phyloP scores from a whole-genome alignment of 257 asterid genomes.

The Solanum sparsipilum region DNA sequence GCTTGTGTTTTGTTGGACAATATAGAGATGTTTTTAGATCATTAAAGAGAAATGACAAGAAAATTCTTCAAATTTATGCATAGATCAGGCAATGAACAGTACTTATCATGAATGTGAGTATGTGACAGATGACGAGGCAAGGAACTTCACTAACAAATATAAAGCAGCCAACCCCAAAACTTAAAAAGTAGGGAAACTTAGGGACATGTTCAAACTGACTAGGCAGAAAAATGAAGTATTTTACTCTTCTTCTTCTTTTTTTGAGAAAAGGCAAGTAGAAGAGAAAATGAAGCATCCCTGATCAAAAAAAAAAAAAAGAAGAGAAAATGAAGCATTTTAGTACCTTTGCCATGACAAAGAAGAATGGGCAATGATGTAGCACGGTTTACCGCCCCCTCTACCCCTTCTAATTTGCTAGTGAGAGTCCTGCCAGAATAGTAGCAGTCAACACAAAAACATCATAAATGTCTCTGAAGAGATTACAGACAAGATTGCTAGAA shows the following conservation, averaged over 20 bases:
- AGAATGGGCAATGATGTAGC: constrained; percentile 75
- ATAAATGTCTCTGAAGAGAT: neutral
- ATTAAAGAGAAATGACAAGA: neutral
- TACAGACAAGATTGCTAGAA: constrained; percentile 4
- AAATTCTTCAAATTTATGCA: neutral
- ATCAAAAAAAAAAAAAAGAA: neutral
- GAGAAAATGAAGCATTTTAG: neutral
- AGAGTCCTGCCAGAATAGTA: constrained; percentile 35
- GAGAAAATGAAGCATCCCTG: neutral
- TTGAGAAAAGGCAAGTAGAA: neutral
- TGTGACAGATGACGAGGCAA: neutral
- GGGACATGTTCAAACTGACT: neutral
- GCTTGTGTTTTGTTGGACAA: neutral
- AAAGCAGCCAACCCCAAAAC: neutral
- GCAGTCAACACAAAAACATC: neutral
- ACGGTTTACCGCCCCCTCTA: constrained; percentile 46
- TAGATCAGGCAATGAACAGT: neutral
- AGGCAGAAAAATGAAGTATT: neutral
- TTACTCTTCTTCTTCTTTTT: neutral
- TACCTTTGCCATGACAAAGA: constrained; percentile 86
- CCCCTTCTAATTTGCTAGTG: constrained; percentile 40
- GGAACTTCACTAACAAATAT: neutral
- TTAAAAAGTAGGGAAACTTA: neutral
- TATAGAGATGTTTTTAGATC: neutral
- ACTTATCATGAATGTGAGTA: neutral